A percentile compares a stretch with the other conserved stretches of the same genome.
These are phyloP conservation scores for Abrus precatorius DNA, from an alignment of 306 rosid genomes.

Conservation along the genomic window DNA sequence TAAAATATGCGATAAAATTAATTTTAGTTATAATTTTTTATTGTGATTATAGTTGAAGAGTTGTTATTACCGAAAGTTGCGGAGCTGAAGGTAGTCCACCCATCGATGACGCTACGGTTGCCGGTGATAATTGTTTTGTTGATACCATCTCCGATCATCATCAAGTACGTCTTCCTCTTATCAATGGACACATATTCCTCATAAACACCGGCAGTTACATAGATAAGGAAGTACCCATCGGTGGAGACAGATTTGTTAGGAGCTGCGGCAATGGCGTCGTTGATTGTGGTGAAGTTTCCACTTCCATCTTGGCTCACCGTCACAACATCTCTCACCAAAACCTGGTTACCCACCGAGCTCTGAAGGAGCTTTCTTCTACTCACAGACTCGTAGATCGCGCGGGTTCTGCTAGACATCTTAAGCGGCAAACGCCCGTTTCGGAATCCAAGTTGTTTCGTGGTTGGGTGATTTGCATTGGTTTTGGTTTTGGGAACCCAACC, in stretches of 20 bases:
- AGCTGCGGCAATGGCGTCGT: conserved; percentile 81
- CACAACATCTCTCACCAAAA: conserved; percentile 67
- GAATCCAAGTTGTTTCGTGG: conserved; percentile 56
- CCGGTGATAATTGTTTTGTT: conserved; percentile 84
- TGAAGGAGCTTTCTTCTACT: conserved; percentile 70
- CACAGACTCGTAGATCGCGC: conserved; percentile 69
- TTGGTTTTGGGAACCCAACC: conserved; percentile 78
- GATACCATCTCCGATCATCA: conserved; percentile 91
- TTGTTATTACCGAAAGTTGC: conserved; percentile 76
- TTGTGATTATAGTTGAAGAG: background rate
- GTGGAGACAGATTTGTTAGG: conserved; percentile 70
- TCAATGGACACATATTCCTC: conserved; percentile 74
- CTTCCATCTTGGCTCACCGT: conserved; percentile 80
- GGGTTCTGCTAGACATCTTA: conserved; percentile 67
- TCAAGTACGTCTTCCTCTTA: conserved; percentile 72
- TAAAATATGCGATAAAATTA: too few species aligned
- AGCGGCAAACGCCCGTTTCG: conserved; percentile 74
- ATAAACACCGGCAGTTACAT: conserved; percentile 82
- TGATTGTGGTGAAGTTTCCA: conserved; percentile 82
- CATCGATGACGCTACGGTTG: conserved; percentile 81
- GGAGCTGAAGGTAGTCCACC: conserved; percentile 90
- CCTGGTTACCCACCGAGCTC: conserved; percentile 38
- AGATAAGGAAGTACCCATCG: conserved; percentile 78
- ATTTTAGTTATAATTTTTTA: too few species aligned
- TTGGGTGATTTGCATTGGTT: conserved; percentile 48